Base-by-base conservation (phyloP, 768 basidiomycete species). In the Tylopilus plumbeoviolaceoides region DNA sequence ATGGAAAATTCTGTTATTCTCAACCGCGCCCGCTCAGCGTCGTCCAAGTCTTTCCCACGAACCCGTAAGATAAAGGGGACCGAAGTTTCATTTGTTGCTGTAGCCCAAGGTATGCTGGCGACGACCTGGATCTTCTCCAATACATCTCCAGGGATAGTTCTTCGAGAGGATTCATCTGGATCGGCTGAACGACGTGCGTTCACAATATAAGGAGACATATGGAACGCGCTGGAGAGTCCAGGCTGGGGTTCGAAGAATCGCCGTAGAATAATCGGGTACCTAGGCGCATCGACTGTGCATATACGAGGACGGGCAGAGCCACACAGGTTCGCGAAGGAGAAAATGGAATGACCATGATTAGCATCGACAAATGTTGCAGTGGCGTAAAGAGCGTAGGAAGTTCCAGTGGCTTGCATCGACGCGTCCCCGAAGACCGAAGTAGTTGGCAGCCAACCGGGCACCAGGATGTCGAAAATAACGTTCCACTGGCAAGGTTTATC, bases 401-500 rank as follows among this genome's bases (percentile, higher is more conserved):
- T 80, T 20, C 87, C 87, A 31, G 78, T 63, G 12, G 75, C 74
- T 18, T 77, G 75, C n/a, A 62, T 43, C 10, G 57, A 60, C 7
- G 61, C 59, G 15, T 75, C 66, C 23, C 83, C 81, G 53, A 82
- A 77, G 4, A 48, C 60, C 23, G 81, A 73, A 15, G 81, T 77
- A 2, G 77, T 75, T 8, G 93, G 93, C 3, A 97, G 76, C 94
- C 94, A 95, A 17, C 92, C 94, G 5, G 93, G 92, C n/a, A 95
- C 72, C 15, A 81, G 78, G 4, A 97, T 70, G 66, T 92, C 85
- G 67, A 95, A 95, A 17, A 84, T 74, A 50, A 92, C 73, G 58
- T 87, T 83, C 85, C 91, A 91, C 31, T 68, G 68, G 59, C 79
- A 84, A 47, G 80, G 79, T 51, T 72, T 71, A 46, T 70, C 74